Percentiles rank a stretch among this genome's conserved stretches.
Evolutionary conservation across 805 yeast species (phyloP).

Genomic region (Saccharomycopsis malanga): DNA sequence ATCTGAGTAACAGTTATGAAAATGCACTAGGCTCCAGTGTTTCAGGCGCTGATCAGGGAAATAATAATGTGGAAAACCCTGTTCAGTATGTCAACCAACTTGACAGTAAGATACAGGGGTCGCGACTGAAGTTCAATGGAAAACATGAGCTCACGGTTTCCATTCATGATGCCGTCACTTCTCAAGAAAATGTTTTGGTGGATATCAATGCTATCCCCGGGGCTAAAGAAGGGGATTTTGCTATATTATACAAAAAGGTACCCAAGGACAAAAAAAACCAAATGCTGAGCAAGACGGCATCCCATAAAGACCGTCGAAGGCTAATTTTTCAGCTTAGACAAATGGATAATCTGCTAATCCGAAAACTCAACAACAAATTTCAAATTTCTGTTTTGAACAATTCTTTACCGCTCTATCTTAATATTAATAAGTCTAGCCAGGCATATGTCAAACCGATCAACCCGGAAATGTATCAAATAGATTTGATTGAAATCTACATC

Average conservation of each 20-base stretch:
- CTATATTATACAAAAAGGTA: conserved; percentile 46
- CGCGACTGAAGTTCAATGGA: not conserved
- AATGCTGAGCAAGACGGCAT: conserved; percentile 12
- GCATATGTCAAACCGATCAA: conserved; percentile 47
- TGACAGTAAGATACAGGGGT: not conserved
- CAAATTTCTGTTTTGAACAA: conserved; percentile 55
- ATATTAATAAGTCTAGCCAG: conserved; percentile 58
- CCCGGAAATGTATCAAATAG: conserved; percentile 52
- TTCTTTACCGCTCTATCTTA: conserved; percentile 52
- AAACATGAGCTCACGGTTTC: conserved; percentile 37
- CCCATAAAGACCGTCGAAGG: conserved; percentile 28
- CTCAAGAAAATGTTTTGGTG: conserved; percentile 52
- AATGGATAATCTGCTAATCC: conserved; percentile 28
- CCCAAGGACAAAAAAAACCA: conserved; percentile 1
- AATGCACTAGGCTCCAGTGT: no score
- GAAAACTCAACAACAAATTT: conserved; percentile 28
- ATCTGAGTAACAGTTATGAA: no score
- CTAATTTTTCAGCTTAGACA: conserved; percentile 38
- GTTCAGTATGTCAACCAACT: not conserved
- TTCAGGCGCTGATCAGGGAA: not conserved
- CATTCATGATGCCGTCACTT: conserved; percentile 60
- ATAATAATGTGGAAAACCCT: not conserved
- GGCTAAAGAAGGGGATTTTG: conserved; percentile 66
- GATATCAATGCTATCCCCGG: conserved; percentile 56
- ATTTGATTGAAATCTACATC: conserved; percentile 72